Percentiles rank a stretch among this genome's conserved stretches.
Evolutionary conservation across 1,284 basidiomycete genomes (phyloP).

Genomic region (Cystobasidium sp.): DNA sequence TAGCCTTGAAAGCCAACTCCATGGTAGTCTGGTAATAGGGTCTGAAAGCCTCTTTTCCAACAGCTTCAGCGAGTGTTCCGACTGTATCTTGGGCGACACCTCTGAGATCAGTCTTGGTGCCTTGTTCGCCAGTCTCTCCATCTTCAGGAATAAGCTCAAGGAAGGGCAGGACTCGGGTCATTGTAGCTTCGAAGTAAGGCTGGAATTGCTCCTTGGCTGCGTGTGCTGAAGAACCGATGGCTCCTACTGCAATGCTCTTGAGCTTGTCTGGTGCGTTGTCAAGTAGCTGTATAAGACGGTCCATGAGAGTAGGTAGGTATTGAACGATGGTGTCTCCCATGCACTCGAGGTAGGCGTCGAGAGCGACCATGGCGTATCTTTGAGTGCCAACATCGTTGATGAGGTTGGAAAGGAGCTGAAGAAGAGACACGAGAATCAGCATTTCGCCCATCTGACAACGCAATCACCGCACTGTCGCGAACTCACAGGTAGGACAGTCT

Average conservation of each 20-base stretch:
- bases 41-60: conserved; percentile 90
- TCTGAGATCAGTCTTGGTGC: conserved; percentile 85
- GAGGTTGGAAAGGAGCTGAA: conserved; percentile 81
- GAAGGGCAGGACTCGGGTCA: conserved; percentile 81
- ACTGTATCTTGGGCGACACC: conserved; percentile 98
- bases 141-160: conserved; percentile 73
- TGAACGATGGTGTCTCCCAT: conserved; percentile 84
- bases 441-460: conserved; percentile 48
- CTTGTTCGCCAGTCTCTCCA: conserved; percentile 67
- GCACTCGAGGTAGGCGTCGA: conserved; percentile 95
- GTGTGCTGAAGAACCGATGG: conserved; percentile 97
- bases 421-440: conserved; percentile 32
- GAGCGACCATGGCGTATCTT: conserved; percentile 89
- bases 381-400: conserved; percentile 88
- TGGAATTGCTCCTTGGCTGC: conserved; percentile 92
- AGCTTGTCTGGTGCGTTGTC: conserved; percentile 82
- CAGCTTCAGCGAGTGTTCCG: conserved; percentile 96
- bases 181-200: conserved; percentile 93
- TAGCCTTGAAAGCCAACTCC: conserved; percentile 90
- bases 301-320: conserved; percentile 95
- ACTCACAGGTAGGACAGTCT: conserved; percentile 79
- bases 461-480: background rate
- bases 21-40: conserved; percentile 96
- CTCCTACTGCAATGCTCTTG: conserved; percentile 95
- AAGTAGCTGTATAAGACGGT: conserved; percentile 84